Evolutionary conservation across 306 rosid genomes (phyloP), one percentile per base, ranked within the genome.

Genomic region (Acacia crassicarpa): DNA sequence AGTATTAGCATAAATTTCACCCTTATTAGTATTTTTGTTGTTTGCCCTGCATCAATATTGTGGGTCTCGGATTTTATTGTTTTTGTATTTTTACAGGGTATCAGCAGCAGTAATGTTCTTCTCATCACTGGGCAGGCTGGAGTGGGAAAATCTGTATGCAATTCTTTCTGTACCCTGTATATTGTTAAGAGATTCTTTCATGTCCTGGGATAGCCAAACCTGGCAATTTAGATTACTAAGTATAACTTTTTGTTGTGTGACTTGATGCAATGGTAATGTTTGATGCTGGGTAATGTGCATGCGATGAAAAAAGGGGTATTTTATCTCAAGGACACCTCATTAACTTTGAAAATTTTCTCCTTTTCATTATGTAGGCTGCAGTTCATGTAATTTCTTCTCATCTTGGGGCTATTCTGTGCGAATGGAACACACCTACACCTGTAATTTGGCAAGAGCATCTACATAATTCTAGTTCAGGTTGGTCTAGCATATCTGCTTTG

Each of bases 341-440:
- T 63, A 67, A 32, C 74, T 33, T 70, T 40, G 41, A 79, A 65
- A 8, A 45, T 56, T 75, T 56, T 75, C 17, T 81, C 82, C 84
- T 79, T 48, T 78, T 85, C 78, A 59, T 83, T 68, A 63, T 78
- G 81, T 48, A 95, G 99, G 92, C 93, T 72, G 81, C 97, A 65
- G 48, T 95, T 81, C 91, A 88, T 66, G 91, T 76, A 58, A 86
- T 95, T 85, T 94, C 96, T 80, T 91, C 97, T 78, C 93, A 87
- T 81, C 87, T 93, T 83, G 91, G 95, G 67, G 94, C 92, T 6
- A 63, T 70, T 67, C 88, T 95, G 79, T 90, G 87, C 82, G 93
- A 95, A 80, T 95, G 99, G 98, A 88, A 89, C 76, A 88, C 98
- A 17, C 98, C 99, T 80, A 93, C 98, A n/a, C 98, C 97, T 56